Conservation (phyloP, 2,329 filamentous ascomycete species). For the Beauveria asiatica region DNA sequence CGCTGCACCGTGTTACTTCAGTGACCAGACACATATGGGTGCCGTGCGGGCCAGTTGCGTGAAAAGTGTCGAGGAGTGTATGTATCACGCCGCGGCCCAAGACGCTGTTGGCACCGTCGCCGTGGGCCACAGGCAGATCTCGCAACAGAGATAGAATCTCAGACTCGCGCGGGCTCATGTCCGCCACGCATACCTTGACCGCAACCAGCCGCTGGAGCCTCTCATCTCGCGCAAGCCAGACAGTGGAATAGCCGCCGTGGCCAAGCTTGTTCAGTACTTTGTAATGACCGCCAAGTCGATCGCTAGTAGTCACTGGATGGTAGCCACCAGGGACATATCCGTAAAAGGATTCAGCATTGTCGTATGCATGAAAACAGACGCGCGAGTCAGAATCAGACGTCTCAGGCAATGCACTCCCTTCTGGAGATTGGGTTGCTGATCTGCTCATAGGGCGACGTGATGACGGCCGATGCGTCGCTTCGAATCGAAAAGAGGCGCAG, state of each 20-base stretch:
- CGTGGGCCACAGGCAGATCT: not conserved
- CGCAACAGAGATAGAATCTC: not conserved
- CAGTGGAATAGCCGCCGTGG: constrained; percentile 29
- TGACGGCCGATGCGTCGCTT: not conserved
- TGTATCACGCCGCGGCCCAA: not conserved
- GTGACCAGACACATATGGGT: constrained; percentile 16
- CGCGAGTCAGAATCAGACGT: not conserved
- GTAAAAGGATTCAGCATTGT: not conserved
- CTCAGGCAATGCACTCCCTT: not conserved
- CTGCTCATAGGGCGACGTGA: not conserved
- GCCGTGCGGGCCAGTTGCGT: constrained; percentile 14
- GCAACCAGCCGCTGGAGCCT: constrained; percentile 11
- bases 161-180: not conserved
- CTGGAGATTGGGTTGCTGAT: not conserved
- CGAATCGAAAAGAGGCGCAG: not conserved
- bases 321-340: not conserved
- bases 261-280: constrained; percentile 29
- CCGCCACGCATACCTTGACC: constrained; percentile 11
- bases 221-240: constrained; percentile 31
- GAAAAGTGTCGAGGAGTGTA: constrained; percentile 14
- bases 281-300: constrained; percentile 20
- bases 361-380: not conserved
- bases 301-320: constrained; percentile 7
- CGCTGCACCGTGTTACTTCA: constrained; percentile 15
- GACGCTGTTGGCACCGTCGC: not conserved